A percentile compares a stretch with the other conserved stretches of the same genome.
Evolutionary conservation across 352 stramenopile species (phyloP).

Genomic region (Phytophthora fragariaefolia): DNA sequence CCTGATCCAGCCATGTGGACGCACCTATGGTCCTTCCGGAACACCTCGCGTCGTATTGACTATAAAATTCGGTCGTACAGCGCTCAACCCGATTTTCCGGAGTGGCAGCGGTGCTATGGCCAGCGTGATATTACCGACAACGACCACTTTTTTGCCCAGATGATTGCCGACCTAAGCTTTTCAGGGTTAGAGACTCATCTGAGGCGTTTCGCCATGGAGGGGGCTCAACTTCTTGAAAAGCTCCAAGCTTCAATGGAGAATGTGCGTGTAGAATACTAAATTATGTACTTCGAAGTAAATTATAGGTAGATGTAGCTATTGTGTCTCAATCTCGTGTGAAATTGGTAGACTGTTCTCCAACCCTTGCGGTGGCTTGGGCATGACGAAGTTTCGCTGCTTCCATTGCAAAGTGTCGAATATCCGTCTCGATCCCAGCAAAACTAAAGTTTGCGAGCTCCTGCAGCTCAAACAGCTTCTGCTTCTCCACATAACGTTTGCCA

Average conservation of each 20-base stretch:
- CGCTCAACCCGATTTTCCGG: constrained; percentile 42
- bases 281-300: too few species aligned
- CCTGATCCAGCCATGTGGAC: constrained; percentile 68
- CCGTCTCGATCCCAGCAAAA: constrained; percentile 25
- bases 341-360: constrained; percentile 9
- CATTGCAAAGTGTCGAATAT: constrained; percentile 31
- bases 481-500: constrained; percentile 33
- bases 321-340: constrained; percentile 8
- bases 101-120: constrained; percentile 65
- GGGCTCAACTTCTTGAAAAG: constrained; percentile 27
- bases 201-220: constrained; percentile 41
- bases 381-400: constrained; percentile 19
- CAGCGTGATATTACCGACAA: constrained; percentile 38
- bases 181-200: constrained; percentile 39
- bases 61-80: constrained; percentile 64
- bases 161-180: constrained; percentile 39
- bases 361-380: constrained; percentile 16
- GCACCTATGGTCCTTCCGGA: constrained; percentile 66
- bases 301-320: constrained; percentile 2
- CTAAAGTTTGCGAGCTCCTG: constrained; percentile 24
- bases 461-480: constrained; percentile 22
- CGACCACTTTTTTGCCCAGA: constrained; percentile 41
- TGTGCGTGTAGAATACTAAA: constrained; percentile 18
- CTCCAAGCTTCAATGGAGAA: constrained; percentile 8
- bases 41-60: constrained; percentile 39